These are phyloP conservation scores for Austroboletus niveus DNA, from an alignment of 1,284 basidiomycete species.

Conservation along the genomic window DNA sequence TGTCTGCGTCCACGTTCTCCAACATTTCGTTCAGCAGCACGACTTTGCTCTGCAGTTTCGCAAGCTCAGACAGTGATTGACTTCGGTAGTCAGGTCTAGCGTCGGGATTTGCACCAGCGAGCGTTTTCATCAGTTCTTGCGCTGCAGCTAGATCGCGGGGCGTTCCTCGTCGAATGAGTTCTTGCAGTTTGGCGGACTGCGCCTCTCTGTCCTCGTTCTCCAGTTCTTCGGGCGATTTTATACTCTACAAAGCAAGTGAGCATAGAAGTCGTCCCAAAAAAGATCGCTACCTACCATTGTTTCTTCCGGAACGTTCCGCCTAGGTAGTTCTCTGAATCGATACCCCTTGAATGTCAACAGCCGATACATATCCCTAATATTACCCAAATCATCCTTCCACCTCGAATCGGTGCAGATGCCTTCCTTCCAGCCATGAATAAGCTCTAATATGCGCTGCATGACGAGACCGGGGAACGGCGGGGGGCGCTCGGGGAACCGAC, in stretches of 20 bases:
- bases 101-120: conserved; percentile 95
- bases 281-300: conserved; percentile 44
- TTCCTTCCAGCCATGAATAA: conserved; percentile 95
- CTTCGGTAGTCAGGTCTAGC: conserved; percentile 90
- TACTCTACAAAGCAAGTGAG: conserved; percentile 50
- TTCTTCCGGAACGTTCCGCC: conserved; percentile 43
- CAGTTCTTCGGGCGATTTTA: conserved; percentile 95
- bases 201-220: conserved; percentile 95
- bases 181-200: conserved; percentile 96
- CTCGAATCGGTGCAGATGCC: conserved; percentile 87
- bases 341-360: conserved; percentile 96
- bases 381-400: conserved; percentile 96
- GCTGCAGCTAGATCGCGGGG: conserved; percentile 94
- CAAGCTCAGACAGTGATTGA: conserved; percentile 87
- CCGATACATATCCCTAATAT: conserved; percentile 98
- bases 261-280: conserved; percentile 1
- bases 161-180: conserved; percentile 94
- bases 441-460: conserved; percentile 92
- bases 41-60: conserved; percentile 93
- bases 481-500: conserved; percentile 95
- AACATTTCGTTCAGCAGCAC: conserved; percentile 95
- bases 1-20: conserved; percentile 78
- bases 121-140: conserved; percentile 96
- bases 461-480: conserved; percentile 93
- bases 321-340: conserved; percentile 73